Conservation (phyloP, 345 rosid genomes). For the Pseudoturritis turrita region DNA sequence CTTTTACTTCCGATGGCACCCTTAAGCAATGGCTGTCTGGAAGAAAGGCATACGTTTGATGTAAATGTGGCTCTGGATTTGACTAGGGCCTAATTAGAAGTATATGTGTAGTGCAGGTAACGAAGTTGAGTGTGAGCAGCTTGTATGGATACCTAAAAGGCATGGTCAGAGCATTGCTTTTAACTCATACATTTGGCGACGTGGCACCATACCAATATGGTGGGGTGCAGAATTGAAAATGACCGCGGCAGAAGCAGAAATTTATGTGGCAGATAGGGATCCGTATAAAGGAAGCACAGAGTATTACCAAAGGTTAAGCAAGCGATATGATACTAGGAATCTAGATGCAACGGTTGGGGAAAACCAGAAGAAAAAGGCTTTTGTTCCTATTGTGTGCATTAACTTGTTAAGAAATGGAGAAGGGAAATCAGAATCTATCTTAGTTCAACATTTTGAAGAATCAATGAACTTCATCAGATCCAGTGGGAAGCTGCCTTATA, state of each 20-base stretch:
- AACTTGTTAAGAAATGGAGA: slow-evolving; percentile 83
- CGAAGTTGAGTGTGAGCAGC: slow-evolving; percentile 98
- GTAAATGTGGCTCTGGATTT: slow-evolving; percentile 16
- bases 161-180: slow-evolving; percentile 76
- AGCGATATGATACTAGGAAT: slow-evolving; percentile 71
- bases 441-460: slow-evolving; percentile 91
- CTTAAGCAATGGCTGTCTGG: slow-evolving; percentile 2
- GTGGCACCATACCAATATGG: slow-evolving; percentile 98
- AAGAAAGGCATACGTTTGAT: background rate
- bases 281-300: slow-evolving; percentile 89
- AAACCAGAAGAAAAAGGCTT: slow-evolving; percentile 58
- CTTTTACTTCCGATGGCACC: background rate
- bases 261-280: slow-evolving; percentile 78
- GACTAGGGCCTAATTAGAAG: slow-evolving; percentile 28
- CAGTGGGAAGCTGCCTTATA: slow-evolving; percentile 63
- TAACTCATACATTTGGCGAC: slow-evolving; percentile 84
- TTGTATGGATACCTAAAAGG: slow-evolving; percentile 86
- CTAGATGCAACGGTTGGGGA: slow-evolving; percentile 51
- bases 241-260: slow-evolving; percentile 95
- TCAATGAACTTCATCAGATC: slow-evolving; percentile 68
- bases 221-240: slow-evolving; percentile 98
- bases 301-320: slow-evolving; percentile 85
- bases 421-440: slow-evolving; percentile 87
- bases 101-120: slow-evolving; percentile 64
- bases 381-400: slow-evolving; percentile 80